A percentile compares a stretch with the other conserved stretches of the same genome.
phyloP scores from a whole-genome alignment of 148 eudicot species.

The Salicornia ramosissima region DNA sequence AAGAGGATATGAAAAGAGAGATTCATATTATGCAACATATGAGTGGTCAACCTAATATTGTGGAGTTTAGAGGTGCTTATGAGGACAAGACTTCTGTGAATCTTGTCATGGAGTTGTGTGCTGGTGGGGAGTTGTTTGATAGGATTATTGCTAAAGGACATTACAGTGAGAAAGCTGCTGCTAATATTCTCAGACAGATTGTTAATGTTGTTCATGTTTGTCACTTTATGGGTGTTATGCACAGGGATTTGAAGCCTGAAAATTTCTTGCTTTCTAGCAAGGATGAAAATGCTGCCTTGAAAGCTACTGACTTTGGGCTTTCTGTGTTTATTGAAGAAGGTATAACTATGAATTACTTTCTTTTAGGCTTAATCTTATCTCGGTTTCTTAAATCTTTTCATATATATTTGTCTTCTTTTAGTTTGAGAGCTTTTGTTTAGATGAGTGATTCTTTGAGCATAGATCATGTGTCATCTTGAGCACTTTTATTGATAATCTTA shows the following conservation, averaged over 20 bases:
- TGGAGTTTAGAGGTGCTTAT: constrained; percentile 80
- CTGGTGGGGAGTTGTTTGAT: constrained; percentile 81
- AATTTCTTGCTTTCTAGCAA: constrained; percentile 70
- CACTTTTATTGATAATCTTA: not conserved
- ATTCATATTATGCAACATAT: constrained; percentile 85
- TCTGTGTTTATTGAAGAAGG: constrained; percentile 82
- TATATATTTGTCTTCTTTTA: not conserved
- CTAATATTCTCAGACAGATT: constrained; percentile 60
- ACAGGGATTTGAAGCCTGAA: constrained; percentile 82
- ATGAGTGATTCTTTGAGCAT: not conserved
- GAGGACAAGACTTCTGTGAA: constrained; percentile 63
- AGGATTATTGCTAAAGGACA: constrained; percentile 76
- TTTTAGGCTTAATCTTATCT: too few species aligned
- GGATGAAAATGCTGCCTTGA: constrained; percentile 52
- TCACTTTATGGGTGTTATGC: constrained; percentile 91
- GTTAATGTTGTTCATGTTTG: constrained; percentile 82
- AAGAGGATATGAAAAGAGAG: constrained; percentile 79
- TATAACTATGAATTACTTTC: constrained; percentile 11
- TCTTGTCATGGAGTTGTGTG: constrained; percentile 88
- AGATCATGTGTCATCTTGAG: constrained; percentile 4
- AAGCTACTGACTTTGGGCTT: constrained; percentile 79
- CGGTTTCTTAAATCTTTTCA: too few species aligned
- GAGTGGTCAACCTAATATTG: constrained; percentile 81
- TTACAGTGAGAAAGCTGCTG: constrained; percentile 77
- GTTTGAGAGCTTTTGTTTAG: not conserved